These are phyloP conservation scores for Posidonia oceanica DNA, from an alignment of 116 monocot species.

Conservation along the genomic window DNA sequence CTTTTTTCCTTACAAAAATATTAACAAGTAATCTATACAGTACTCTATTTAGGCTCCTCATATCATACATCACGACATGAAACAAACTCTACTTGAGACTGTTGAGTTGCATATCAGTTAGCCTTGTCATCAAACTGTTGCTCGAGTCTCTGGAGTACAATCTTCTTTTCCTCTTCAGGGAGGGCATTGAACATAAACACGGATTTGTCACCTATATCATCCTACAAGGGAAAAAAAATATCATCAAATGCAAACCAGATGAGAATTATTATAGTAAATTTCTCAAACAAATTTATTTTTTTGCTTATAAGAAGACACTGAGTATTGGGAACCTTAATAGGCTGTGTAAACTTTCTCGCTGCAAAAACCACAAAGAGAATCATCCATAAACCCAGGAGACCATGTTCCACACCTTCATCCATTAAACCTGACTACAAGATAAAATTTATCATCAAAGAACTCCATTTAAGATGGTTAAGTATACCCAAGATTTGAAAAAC, in stretches of 20 bases:
- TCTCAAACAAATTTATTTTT: too few species aligned
- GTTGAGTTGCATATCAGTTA: too few species aligned
- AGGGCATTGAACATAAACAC: slow-evolving; percentile 90
- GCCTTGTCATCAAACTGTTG: not conserved
- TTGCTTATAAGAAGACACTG: too few species aligned
- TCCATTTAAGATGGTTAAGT: not conserved
- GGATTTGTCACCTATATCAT: slow-evolving; percentile 99
- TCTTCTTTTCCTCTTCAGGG: slow-evolving; percentile 65
- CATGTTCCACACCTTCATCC: slow-evolving; percentile 53
- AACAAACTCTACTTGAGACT: too few species aligned
- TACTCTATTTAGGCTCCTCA: too few species aligned
- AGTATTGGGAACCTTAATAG: slow-evolving; percentile 59
- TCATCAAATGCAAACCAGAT: not conserved
- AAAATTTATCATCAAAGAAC: slow-evolving; percentile 23
- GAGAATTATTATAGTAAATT: too few species aligned
- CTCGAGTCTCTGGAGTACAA: slow-evolving; percentile 49
- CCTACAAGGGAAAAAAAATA: slow-evolving; percentile 23
- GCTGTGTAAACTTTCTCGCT: slow-evolving; percentile 88
- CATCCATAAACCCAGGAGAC: slow-evolving; percentile 80
- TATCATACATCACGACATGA: too few species aligned
- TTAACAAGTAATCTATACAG: too few species aligned
- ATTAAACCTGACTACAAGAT: slow-evolving; percentile 55
- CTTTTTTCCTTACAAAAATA: too few species aligned
- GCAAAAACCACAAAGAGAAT: slow-evolving; percentile 76
- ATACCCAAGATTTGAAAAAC: not conserved